phyloP scores from a whole-genome alignment of 257 asterid genomes.

The Solanum neorickii region DNA sequence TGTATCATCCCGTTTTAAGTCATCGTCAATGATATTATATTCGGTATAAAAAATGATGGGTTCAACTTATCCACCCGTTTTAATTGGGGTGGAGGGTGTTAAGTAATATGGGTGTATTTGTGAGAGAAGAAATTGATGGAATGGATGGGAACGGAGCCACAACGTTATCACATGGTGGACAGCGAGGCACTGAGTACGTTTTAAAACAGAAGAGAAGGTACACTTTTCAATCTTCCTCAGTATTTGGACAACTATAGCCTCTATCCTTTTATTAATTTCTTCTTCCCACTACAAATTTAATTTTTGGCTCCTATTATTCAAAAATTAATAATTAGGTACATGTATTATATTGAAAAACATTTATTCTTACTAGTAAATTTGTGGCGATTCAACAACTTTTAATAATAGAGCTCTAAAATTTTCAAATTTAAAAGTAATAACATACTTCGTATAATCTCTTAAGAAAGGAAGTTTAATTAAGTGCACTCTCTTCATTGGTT shows the following conservation, averaged over 20 bases:
- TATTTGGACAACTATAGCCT: constrained; percentile 32
- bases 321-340: not conserved
- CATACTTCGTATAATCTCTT: not conserved
- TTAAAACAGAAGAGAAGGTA: constrained; percentile 28
- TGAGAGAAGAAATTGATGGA: constrained; percentile 2
- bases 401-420: not conserved
- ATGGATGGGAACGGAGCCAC: constrained; percentile 18
- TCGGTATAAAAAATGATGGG: not conserved
- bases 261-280: not conserved
- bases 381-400: not conserved
- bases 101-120: not conserved
- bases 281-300: not conserved
- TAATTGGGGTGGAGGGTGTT: not conserved
- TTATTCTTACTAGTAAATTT: not conserved
- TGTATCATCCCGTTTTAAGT: not conserved
- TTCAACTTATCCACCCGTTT: not conserved
- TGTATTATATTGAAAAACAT: not conserved
- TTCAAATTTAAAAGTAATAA: not conserved
- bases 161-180: constrained; percentile 64
- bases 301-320: not conserved
- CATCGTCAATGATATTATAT: not conserved
- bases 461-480: not conserved
- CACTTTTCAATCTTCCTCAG: constrained; percentile 30
- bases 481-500: not conserved
- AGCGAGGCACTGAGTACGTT: constrained; percentile 43